These are phyloP conservation scores for Cyphellophora europaea DNA, from an alignment of 2,329 filamentous ascomycete genomes.

Conservation along the genomic window DNA sequence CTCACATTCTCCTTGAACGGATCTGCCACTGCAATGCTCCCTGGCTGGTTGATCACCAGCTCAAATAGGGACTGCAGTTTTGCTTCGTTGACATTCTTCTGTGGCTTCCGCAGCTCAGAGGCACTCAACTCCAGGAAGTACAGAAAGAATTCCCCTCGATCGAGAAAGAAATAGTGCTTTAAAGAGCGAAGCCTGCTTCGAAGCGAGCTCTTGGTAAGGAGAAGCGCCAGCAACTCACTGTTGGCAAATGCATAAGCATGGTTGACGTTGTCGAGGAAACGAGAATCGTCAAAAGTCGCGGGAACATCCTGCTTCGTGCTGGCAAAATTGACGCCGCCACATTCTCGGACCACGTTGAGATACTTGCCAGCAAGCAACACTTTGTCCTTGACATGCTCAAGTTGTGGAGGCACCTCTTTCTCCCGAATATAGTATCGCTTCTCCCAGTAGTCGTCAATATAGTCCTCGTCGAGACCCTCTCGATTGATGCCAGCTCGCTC, in stretches of 20 bases:
- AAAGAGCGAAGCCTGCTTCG: conserved; percentile 79
- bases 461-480: conserved; percentile 86
- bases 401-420: conserved; percentile 80
- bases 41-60: conserved; percentile 88
- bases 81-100: conserved; percentile 77
- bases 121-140: conserved; percentile 90
- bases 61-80: conserved; percentile 96
- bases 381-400: conserved; percentile 85
- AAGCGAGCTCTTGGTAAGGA: conserved; percentile 85
- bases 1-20: conserved; percentile 98
- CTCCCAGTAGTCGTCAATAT: conserved; percentile 99
- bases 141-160: conserved; percentile 94
- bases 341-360: conserved; percentile 93
- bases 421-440: conserved; percentile 92
- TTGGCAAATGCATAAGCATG: conserved; percentile 92
- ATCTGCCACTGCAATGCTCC: conserved; percentile 85
- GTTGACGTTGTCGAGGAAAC: conserved; percentile 94
- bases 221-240: conserved; percentile 78
- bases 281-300: conserved; percentile 78
- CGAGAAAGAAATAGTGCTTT: conserved; percentile 98
- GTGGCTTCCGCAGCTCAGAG: conserved; percentile 82
- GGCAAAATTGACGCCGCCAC: conserved; percentile 88
- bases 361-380: conserved; percentile 94
- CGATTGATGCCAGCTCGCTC: conserved; percentile 92
- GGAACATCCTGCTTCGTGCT: conserved; percentile 78